Evolutionary conservation across 805 yeast species (phyloP), one percentile per base, ranked within the genome.

Genomic region (Schwanniomyces vanrijiae): DNA sequence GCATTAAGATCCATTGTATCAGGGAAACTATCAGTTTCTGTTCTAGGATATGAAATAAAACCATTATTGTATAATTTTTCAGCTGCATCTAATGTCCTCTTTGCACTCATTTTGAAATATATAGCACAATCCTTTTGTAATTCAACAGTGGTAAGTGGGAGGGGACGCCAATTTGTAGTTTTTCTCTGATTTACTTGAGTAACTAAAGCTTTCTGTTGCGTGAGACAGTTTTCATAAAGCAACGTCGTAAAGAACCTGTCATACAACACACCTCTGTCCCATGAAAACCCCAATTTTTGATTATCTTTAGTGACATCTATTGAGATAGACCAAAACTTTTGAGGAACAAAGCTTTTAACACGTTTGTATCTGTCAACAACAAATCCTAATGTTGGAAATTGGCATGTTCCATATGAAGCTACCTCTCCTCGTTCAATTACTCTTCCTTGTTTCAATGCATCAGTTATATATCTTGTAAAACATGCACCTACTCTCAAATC

Each of bases 341-440:
- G 98, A 0, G 89, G 78, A 5, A 75, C 68, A 65, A 92, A 94
- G 51, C 73, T 71, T 56, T 81, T 78, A 28, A 87, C 86, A 47
- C 96, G 74, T 47, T 83, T 82, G 61, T 83, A 90, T 48, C 99
- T 73, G 59, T 94, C 99, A 9, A 94, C 98, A 0, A 94, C 91
- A 66, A 94, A 94, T 3, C 99, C 98, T 43, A 94, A 71, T 0
- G 99, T 92, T 2, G 99, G 99, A 58, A 94, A 94, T 62, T 94
- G 99, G 61, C 99, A 94, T 2, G 81, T 77, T 2, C 99, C 99
- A 63, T 91, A 94, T 1, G 96, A 90, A 0, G 86, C 74, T 4
- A 68, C 61, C 14, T 48, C 56, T 2, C 41, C 56, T 31, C 55
- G 49, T 2, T 60, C 65, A 14, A 62, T 69, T 11, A 77, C 56